Evolutionary conservation across 805 yeast genomes (phyloP), one percentile per base, ranked within the genome.

Genomic region (Starmerella roubikii): DNA sequence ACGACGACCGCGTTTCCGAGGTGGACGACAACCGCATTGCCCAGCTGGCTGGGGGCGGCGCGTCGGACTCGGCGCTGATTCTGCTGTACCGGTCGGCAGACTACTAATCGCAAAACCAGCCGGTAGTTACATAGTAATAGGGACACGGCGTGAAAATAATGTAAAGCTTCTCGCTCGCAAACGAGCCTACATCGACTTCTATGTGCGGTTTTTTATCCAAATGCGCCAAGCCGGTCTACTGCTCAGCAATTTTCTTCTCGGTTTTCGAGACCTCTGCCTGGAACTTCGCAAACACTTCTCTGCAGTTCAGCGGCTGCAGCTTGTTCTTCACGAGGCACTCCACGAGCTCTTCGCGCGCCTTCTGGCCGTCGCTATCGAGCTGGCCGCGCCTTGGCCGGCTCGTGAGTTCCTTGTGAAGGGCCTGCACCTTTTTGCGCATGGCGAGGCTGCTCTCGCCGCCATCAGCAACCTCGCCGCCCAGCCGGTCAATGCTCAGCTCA

Each of bases 31-130:
- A 85, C 37, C 83, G 74, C 55, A 75, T 91, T 44, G 94, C 85
- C 58, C 60, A 71, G 40, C 68, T 91, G 49, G 81, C 96, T 4
- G 99, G 98, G 32, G 99, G 99, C 41, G 96, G 97, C 41, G 98
- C 93, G 64, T 42, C 94, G 51, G 99, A 91, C 60, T 76, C 91
- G 53, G 99, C 98, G 2, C 71, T 91, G 58, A 77, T 91, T 40
- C 68, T 88, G 49, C 62, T 91, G 39, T 91, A 91, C 65, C 78
- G 78, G 56, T 93, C 84, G 6, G 72, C 78, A 47, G 93, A 88
- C 19, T 27, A 17, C 33, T 38, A 11, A 28, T 5, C 12, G 7
- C 7, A 10, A 22, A 22, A 22, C 7, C 24, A 22, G 10, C 24
- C 10, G 24, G n/a, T n/a, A n/a, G n/a, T n/a, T n/a, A n/a, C n/a